Evolutionary conservation across 495 filamentous ascomycete species (phyloP), one percentile per base, ranked within the genome.

Genomic region (Hypoxylon intermedium): DNA sequence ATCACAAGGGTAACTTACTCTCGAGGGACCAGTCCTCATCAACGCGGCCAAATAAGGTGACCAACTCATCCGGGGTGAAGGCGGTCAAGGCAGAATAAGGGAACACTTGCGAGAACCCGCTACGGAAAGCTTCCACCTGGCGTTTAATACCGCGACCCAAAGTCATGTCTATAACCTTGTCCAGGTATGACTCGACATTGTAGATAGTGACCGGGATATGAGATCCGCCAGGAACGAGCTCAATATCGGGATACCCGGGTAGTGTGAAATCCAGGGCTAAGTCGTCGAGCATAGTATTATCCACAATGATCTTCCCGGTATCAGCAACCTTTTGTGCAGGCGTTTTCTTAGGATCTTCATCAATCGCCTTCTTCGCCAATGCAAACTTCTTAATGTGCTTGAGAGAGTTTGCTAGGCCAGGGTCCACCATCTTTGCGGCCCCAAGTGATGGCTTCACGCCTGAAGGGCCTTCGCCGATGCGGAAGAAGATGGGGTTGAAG

Each of bases 1-100:
- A 13, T 45, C 33, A 0, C 5, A 2, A 9, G 3, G 5, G 24
- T 9, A 56, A 77, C 89, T 85, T 84, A 93, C 90, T 98, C 73
- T 98, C 95, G 54, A 98, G 86, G 19, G 90, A 90, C 95, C 95
- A 99, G 68, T 99, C 95, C 68, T 99, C 95, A 21, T 99, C 91
- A 4, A 92, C 86, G 36, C 88, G 85, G 18, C 95, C 95, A 77
- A 99, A 99, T 11, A 99, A 82, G 83, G 91, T 93, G 24, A 96
- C 93, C n/a, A 99, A 78, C 72, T 99, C 95, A 67, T 88, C 92
- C 1, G 95, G 95, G 0, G 95, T 99, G 69, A 99, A 99, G 1
- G 95, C 93, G 37, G 88, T 89, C 26, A 98, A 80, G 9, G 95
- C 90, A 6, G 91, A 87, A 75, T 94, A 98, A 0, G 95, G 90